Base-by-base conservation (phyloP, 2,329 filamentous ascomycete genomes). In the Aspergillus fructus region DNA sequence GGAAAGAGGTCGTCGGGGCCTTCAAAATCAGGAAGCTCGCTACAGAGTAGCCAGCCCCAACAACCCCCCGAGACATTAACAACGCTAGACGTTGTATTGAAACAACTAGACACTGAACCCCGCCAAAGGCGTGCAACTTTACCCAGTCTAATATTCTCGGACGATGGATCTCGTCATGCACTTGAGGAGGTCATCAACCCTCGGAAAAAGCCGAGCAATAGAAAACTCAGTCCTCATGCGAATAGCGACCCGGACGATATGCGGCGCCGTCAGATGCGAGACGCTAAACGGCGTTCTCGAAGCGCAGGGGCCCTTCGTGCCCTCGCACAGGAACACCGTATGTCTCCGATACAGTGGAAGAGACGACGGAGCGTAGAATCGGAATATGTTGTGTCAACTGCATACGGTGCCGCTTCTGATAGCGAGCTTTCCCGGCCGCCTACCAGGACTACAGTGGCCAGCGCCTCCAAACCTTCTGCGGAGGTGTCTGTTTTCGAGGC, bases 321-420 rank as follows among this genome's bases (percentile, higher is more conserved):
- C 12, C 62, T 73, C 39, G 68, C 68, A 19, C 68, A 64, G 37
- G 66, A 71, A 23, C 69, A 75, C 56, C 71, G 68, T 30, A 74
- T 77, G 66, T 72, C 72, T 12, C 71, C 75, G 9, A 72, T 74
- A 13, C 70, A 74, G 54, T 78, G 76, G 77, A 69, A 75, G 76
- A 68, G 74, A 37, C 67, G 74, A 34, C 74, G 73, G 30, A 78
- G 73, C 39, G 66, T 72, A 34, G 76, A 78, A 51, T 74, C 74
- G 4, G 49, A 53, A 6, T 73, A 70, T 45, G 70, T 71, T 45
- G 75, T 71, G 60, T 71, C 61, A 66, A 72, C 67, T 42, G 70
- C 53, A 49, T 72, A 53, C 53, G 74, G 63, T 58, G 55, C 62
- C 41, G 60, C 59, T 40, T 69, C 70, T n/a, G 68, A 69, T 27